Evolutionary conservation across 345 rosid species (phyloP), one percentile per base, ranked within the genome.

Genomic region (Pistacia vera): DNA sequence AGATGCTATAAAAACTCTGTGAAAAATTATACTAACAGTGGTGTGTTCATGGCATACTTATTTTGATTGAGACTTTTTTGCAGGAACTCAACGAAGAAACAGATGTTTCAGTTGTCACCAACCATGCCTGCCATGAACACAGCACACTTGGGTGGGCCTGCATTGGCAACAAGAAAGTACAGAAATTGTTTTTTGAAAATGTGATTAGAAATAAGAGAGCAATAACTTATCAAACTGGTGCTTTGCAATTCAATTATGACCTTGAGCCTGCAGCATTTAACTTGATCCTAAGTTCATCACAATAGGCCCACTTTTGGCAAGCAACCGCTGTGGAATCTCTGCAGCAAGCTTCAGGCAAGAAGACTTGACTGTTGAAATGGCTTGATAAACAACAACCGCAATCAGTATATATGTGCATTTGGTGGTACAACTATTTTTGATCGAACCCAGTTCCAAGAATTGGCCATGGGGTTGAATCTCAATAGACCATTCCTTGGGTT

Each of bases 241-340:
- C 17, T 81, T 1, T 77, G 81, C 59, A 81, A 81, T 70, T 81
- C 83, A 30, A 18, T 17, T 57, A 68, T 63, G 78, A 68, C 11
- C 62, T 77, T 5, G 78, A 77, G 68, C 56, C 54, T 63, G 81
- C 28, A 61, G 75, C 75, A 48, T 73, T 77, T 17, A 36, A 28
- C 25, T 35, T 57, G 17, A 25, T 9, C 71, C 75, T 25, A 55
- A 63, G 2, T 66, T 77, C 72, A n/a, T 10, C 2, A 78, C 81
- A 36, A 54, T 72, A 38, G 83, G 78, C 7, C 76, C 76, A 11
- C 71, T 73, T 3, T 13, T 77, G 57, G 65, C 78, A 63, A 64
- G 25, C n/a, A 69, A 68, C 55, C 57, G 17, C 2, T 5, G 16
- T 14, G 57, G 57, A 4, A 20, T 55, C n/a, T 49, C 69, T 13